A percentile compares a stretch with the other conserved stretches of the same genome.
These are phyloP conservation scores for Cercospora nicotianae DNA, from an alignment of 2,329 filamentous ascomycete genomes.

Conservation along the genomic window DNA sequence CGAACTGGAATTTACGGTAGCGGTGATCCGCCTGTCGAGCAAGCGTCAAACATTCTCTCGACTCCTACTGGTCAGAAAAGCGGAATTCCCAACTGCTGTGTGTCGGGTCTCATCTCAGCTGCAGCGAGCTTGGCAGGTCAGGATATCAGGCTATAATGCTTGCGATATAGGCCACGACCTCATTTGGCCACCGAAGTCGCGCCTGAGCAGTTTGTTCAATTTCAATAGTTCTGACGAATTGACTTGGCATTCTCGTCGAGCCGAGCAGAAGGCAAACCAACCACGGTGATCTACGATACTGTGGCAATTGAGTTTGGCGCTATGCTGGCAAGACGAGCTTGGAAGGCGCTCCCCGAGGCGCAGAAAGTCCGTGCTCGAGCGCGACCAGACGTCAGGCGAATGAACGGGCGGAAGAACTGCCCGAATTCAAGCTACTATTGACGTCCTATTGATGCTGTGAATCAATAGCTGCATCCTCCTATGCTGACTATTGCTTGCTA, in stretches of 20 bases:
- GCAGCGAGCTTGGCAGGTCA: background rate
- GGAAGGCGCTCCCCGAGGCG: background rate
- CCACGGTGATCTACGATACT: background rate
- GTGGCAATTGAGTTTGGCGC: slow-evolving; percentile 2
- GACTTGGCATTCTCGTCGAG: background rate
- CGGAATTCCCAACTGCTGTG: background rate
- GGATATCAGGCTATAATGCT: background rate
- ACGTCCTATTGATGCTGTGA: background rate
- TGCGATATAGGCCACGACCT: background rate
- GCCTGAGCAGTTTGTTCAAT: background rate
- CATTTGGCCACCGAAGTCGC: background rate
- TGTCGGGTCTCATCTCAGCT: background rate
- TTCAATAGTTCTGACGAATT: background rate
- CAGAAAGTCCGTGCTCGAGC: background rate
- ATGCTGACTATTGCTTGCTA: background rate
- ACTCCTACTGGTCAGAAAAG: background rate
- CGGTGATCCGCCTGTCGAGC: slow-evolving; percentile 8
- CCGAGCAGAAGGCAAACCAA: background rate
- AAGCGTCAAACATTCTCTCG: background rate
- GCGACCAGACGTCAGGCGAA: background rate
- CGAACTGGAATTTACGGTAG: slow-evolving; percentile 11
- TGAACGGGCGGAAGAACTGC: background rate
- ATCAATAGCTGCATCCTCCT: background rate
- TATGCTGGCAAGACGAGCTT: background rate
- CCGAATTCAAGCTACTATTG: background rate